Percentiles rank a stretch among this genome's conserved stretches.
Evolutionary conservation across 2,329 filamentous ascomycete genomes (phyloP).

Genomic region (Botrytis squamosa): DNA sequence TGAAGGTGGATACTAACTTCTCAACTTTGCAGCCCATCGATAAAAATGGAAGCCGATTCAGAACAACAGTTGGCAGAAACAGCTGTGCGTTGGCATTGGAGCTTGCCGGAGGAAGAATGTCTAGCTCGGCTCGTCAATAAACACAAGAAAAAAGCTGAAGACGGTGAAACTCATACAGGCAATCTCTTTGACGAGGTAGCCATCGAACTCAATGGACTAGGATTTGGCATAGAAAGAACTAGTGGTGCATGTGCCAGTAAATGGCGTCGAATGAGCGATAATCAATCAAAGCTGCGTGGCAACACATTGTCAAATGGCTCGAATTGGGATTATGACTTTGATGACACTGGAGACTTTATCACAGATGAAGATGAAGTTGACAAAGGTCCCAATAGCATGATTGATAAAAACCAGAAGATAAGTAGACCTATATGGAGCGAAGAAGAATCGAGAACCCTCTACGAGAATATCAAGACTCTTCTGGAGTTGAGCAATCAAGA

Average conservation of each 20-base stretch:
- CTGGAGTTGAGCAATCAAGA: background rate
- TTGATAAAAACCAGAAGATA: fast-evolving
- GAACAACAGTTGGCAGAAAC: background rate
- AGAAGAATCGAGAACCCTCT: background rate
- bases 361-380: background rate
- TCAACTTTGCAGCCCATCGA: background rate
- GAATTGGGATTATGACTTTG: background rate
- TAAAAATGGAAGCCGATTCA: background rate
- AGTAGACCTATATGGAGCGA: background rate
- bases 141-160: background rate
- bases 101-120: background rate
- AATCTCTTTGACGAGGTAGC: background rate
- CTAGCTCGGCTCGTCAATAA: background rate
- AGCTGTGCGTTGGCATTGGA: background rate
- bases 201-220: background rate
- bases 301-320: too few species aligned
- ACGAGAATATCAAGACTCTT: background rate
- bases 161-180: background rate
- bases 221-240: background rate
- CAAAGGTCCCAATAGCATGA: fast-evolving
- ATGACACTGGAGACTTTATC: too few species aligned
- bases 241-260: background rate
- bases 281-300: too few species aligned
- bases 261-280: background rate
- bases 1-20: background rate